Conservation (phyloP, 805 yeast genomes). For the Babjeviella inositovora region DNA sequence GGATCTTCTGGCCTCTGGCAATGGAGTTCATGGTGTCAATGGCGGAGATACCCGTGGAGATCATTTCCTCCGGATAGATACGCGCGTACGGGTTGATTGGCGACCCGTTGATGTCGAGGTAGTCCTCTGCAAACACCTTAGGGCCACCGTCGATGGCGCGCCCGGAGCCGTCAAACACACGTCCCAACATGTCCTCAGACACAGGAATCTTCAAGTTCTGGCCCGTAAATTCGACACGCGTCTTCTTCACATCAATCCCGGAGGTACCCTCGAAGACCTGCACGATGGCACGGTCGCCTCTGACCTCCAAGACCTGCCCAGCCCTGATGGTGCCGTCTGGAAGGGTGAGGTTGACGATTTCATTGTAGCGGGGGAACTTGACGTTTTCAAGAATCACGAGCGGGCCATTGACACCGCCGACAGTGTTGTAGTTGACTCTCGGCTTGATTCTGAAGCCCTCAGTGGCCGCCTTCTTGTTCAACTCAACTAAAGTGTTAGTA, state of each 20-base stretch:
- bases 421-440: slow-evolving; percentile 86
- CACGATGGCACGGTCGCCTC: slow-evolving; percentile 93
- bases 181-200: slow-evolving; percentile 92
- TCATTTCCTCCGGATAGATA: slow-evolving; percentile 99
- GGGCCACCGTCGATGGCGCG: slow-evolving; percentile 98
- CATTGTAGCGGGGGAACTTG: slow-evolving; percentile 62
- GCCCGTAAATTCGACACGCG: slow-evolving; percentile 95
- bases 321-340: slow-evolving; percentile 94
- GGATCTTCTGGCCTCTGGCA: slow-evolving; percentile 99
- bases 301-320: slow-evolving; percentile 96
- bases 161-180: slow-evolving; percentile 98
- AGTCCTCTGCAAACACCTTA: slow-evolving; percentile 95
- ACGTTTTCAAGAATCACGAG: slow-evolving; percentile 51
- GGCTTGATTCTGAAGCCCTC: slow-evolving; percentile 88
- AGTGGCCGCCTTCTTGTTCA: slow-evolving; percentile 84
- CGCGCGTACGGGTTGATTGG: slow-evolving; percentile 98
- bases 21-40: slow-evolving; percentile 99
- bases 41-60: slow-evolving; percentile 96
- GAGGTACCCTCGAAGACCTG: slow-evolving; percentile 99
- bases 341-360: slow-evolving; percentile 88
- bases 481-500: slow-evolving; percentile 28
- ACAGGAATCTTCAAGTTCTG: slow-evolving; percentile 86
- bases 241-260: slow-evolving; percentile 96
- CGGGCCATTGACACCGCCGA: slow-evolving; percentile 97
- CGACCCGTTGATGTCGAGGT: slow-evolving; percentile 94